Percentiles rank a stretch among this genome's conserved stretches.
phyloP scores from a whole-genome alignment of 75 land plant genomes.

The Cunninghamia lanceolata region DNA sequence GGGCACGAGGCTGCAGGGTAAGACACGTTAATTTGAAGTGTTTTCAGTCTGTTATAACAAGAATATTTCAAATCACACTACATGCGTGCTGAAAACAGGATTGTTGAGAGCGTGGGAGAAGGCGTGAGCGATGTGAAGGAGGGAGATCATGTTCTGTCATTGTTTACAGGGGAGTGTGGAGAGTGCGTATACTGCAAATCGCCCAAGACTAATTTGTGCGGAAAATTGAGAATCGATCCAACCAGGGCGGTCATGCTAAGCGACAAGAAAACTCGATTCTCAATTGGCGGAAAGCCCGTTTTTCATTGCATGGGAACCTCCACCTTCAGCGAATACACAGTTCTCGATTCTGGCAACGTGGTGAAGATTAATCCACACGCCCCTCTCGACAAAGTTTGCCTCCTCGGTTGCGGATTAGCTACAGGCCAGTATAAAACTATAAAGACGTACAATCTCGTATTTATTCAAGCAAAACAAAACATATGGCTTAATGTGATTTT shows the following conservation, averaged over 20 bases:
- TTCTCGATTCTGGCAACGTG: slow-evolving; percentile 21
- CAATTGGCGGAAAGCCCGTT: slow-evolving; percentile 15
- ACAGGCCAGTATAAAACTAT: background rate
- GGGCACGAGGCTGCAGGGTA: slow-evolving; percentile 95
- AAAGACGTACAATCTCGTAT: background rate
- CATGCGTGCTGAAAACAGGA: slow-evolving; percentile 22
- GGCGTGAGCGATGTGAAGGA: slow-evolving; percentile 40
- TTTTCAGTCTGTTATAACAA: no score
- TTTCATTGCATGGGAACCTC: slow-evolving; percentile 25
- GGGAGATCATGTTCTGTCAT: slow-evolving; percentile 62
- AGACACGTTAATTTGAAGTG: background rate
- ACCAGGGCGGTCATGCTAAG: slow-evolving; percentile 35
- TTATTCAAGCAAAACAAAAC: background rate
- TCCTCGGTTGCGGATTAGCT: slow-evolving; percentile 37
- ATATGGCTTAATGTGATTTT: background rate
- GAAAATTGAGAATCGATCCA: slow-evolving; percentile 35
- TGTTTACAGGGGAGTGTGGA: slow-evolving; percentile 46
- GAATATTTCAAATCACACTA: background rate
- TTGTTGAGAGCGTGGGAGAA: slow-evolving; percentile 79
- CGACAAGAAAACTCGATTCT: slow-evolving; percentile 48
- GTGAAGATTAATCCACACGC: slow-evolving; percentile 31
- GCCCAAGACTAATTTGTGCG: slow-evolving; percentile 31
- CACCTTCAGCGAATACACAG: slow-evolving; percentile 43
- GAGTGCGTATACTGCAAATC: slow-evolving; percentile 59
- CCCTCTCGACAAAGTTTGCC: slow-evolving; percentile 20